Conservation (phyloP, 1,284 basidiomycete genomes). For the Leccinum griseonigrum region DNA sequence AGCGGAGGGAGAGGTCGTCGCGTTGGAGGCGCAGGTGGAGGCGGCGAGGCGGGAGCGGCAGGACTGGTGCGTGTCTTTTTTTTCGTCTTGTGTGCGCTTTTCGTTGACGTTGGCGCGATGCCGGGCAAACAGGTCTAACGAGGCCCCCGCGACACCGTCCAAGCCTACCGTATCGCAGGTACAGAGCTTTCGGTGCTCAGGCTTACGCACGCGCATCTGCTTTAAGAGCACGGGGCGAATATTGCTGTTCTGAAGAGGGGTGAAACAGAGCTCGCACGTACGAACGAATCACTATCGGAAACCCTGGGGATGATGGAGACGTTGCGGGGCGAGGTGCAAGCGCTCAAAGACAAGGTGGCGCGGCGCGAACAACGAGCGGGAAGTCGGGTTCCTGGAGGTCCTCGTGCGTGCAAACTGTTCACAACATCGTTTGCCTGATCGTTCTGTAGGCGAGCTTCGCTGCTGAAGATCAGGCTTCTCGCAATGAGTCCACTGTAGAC, state of each 20-base stretch:
- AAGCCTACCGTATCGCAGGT: slow-evolving; percentile 51
- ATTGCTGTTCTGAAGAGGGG: slow-evolving; percentile 47
- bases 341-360: slow-evolving; percentile 41
- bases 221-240: slow-evolving; percentile 63
- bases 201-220: slow-evolving; percentile 54
- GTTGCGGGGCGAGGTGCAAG: slow-evolving; percentile 38
- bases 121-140: slow-evolving; percentile 41
- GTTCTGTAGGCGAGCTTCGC: slow-evolving; percentile 54
- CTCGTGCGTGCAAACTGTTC: slow-evolving; percentile 44
- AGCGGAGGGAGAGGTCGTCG: slow-evolving; percentile 54
- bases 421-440: neutral
- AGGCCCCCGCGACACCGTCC: slow-evolving; percentile 36
- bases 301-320: slow-evolving; percentile 33
- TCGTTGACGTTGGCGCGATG: neutral
- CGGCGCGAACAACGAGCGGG: slow-evolving; percentile 54
- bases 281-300: slow-evolving; percentile 38
- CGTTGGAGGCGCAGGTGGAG: slow-evolving; percentile 62
- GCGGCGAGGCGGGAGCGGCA: slow-evolving; percentile 54
- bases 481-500: slow-evolving; percentile 15
- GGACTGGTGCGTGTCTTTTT: slow-evolving; percentile 42
- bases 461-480: slow-evolving; percentile 45
- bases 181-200: slow-evolving; percentile 56
- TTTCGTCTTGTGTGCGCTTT: neutral
- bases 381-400: slow-evolving; percentile 60
- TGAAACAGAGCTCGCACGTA: slow-evolving; percentile 47